Evolutionary conservation across 768 basidiomycete genomes (phyloP).

Genomic region (Naganishia kalamii): DNA sequence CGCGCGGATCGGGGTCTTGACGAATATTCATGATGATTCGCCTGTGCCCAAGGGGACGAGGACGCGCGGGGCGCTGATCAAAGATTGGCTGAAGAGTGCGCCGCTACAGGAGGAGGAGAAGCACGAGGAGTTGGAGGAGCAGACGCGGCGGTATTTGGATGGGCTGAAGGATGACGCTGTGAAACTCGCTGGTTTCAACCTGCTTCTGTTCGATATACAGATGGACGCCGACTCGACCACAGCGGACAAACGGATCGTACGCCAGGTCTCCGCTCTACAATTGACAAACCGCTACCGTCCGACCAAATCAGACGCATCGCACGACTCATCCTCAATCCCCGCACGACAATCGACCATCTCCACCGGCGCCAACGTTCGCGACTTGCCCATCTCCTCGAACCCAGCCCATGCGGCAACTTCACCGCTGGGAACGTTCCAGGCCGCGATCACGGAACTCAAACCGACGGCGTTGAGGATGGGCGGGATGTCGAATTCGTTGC

Average conservation of each 20-base stretch:
- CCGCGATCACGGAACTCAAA: constrained; percentile 24
- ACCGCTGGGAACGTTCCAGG: constrained; percentile 3
- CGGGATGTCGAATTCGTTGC: constrained; percentile 37
- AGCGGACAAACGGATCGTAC: background rate
- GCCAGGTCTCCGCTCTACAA: constrained; percentile 30
- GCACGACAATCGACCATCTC: background rate
- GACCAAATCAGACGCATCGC: background rate
- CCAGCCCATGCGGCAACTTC: constrained; percentile 4
- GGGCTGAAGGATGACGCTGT: constrained; percentile 20
- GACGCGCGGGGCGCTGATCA: constrained; percentile 39
- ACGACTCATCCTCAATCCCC: background rate
- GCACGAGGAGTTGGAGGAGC: background rate
- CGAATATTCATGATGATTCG: constrained; percentile 33
- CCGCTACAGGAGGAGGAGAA: background rate
- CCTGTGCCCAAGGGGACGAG: constrained; percentile 12
- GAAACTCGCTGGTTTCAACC: constrained; percentile 47
- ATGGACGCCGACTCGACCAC: background rate
- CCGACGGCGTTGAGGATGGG: constrained; percentile 17
- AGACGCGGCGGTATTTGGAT: constrained; percentile 30
- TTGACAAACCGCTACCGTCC: constrained; percentile 31
- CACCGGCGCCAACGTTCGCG: background rate
- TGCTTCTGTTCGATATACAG: constrained; percentile 38
- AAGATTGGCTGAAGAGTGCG: constrained; percentile 31
- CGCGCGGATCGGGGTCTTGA: constrained; percentile 27
- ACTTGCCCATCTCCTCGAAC: constrained; percentile 20